A percentile compares a stretch with the other conserved stretches of the same genome.
Conservation (phyloP, 768 basidiomycete genomes). For the Mycena capillaripes region DNA sequence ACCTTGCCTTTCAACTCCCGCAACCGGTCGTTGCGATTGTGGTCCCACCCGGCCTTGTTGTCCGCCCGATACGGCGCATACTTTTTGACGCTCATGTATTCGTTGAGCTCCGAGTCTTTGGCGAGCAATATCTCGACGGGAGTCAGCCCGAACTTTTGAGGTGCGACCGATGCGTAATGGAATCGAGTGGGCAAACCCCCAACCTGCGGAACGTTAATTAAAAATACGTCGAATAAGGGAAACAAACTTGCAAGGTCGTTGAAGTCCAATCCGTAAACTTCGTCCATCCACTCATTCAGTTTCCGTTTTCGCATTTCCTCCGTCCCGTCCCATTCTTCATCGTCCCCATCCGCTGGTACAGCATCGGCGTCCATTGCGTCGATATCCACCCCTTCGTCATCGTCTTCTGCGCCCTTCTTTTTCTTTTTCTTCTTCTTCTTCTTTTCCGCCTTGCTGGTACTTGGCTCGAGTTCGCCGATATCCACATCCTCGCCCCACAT, state of each 20-base stretch:
- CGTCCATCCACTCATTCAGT: slow-evolving; percentile 91
- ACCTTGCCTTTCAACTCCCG: slow-evolving; percentile 80
- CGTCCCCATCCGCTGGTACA: slow-evolving; percentile 54
- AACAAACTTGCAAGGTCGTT: slow-evolving; percentile 85
- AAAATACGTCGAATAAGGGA: slow-evolving; percentile 1
- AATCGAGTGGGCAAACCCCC: slow-evolving; percentile 94
- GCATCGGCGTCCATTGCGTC: slow-evolving; percentile 66
- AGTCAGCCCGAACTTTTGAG: slow-evolving; percentile 76
- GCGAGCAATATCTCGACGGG: slow-evolving; percentile 92
- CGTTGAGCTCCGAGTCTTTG: slow-evolving; percentile 93
- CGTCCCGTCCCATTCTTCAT: slow-evolving; percentile 88
- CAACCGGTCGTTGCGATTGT: slow-evolving; percentile 72
- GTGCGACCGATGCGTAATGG: slow-evolving; percentile 83
- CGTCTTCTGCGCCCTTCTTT: slow-evolving; percentile 52
- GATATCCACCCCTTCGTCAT: slow-evolving; percentile 71
- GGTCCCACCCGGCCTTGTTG: slow-evolving; percentile 70
- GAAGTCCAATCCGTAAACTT: slow-evolving; percentile 92
- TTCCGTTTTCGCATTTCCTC: slow-evolving; percentile 90
- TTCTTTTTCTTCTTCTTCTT: slow-evolving; percentile 69
- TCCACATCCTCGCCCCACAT: slow-evolving; percentile 94
- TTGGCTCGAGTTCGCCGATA: slow-evolving; percentile 67
- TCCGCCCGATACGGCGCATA: slow-evolving; percentile 90
- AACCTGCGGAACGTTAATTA: slow-evolving; percentile 63
- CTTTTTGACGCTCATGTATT: slow-evolving; percentile 90
- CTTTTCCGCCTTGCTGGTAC: slow-evolving; percentile 57